These are phyloP conservation scores for Populus deltoides DNA, from an alignment of 345 rosid genomes.

Conservation along the genomic window DNA sequence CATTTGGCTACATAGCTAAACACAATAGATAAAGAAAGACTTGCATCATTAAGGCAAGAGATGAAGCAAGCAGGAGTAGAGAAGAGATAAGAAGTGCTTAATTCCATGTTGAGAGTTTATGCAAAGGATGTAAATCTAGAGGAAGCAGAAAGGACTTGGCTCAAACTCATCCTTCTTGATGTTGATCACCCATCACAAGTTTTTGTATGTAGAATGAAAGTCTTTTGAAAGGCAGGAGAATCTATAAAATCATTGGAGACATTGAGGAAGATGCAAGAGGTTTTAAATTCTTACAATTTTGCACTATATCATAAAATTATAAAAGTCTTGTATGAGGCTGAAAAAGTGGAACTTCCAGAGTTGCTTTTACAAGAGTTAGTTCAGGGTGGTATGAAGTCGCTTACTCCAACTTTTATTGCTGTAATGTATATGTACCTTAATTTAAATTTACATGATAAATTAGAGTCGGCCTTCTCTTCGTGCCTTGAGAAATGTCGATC, in stretches of 20 bases:
- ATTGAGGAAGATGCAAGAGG: conserved; percentile 66
- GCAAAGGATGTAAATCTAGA: conserved; percentile 60
- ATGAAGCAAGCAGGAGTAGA: conserved; percentile 58
- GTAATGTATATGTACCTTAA: conserved; percentile 54
- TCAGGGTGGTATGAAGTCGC: conserved; percentile 62
- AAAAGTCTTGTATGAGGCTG: conserved; percentile 55
- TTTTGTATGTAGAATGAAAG: conserved; percentile 78
- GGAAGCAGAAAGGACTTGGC: conserved; percentile 70
- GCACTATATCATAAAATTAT: conserved; percentile 75
- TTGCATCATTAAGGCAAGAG: conserved; percentile 51
- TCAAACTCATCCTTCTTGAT: conserved; percentile 39
- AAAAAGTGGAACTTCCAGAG: conserved; percentile 53
- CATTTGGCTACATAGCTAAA: conserved; percentile 87
- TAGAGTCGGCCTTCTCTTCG: conserved; percentile 48
- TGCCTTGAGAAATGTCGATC: conserved; percentile 63
- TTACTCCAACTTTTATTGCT: conserved; percentile 55
- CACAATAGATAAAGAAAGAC: conserved; percentile 50
- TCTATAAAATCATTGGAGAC: conserved; percentile 49
- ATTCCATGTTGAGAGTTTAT: conserved; percentile 72
- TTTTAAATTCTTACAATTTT: conserved; percentile 46
- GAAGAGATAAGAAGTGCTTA: conserved; percentile 59
- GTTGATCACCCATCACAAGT: conserved; percentile 54
- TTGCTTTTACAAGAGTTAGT: conserved; percentile 60
- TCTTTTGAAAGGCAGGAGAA: conserved; percentile 54
- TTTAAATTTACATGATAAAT: conserved; percentile 52